Percentiles rank a stretch among this genome's conserved stretches.
phyloP scores from a whole-genome alignment of 2,329 filamentous ascomycete genomes.

The Canariomyces notabilis region DNA sequence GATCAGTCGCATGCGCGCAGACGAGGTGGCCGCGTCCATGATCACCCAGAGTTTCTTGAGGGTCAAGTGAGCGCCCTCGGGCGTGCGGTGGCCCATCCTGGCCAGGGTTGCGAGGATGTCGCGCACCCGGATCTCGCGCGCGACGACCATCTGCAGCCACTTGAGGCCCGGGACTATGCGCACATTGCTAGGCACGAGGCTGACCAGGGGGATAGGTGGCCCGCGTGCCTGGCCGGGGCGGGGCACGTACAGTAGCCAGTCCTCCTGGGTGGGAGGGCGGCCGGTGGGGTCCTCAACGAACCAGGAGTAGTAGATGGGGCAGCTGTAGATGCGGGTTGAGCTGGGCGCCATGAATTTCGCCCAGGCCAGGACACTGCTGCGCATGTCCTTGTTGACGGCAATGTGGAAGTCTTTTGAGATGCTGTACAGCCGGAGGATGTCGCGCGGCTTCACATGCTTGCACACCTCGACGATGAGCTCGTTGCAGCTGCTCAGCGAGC shows the following conservation, averaged over 20 bases:
- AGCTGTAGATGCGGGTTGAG: constrained; percentile 55
- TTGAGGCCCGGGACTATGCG: constrained; percentile 57
- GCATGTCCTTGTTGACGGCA: constrained; percentile 54
- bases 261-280: constrained; percentile 34
- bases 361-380: constrained; percentile 53
- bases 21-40: constrained; percentile 59
- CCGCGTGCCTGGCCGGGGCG: constrained; percentile 3
- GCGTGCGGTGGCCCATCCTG: constrained; percentile 52
- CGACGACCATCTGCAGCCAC: constrained; percentile 64
- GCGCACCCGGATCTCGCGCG: constrained; percentile 49
- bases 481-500: constrained; percentile 38
- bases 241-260: constrained; percentile 15
- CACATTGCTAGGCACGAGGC: constrained; percentile 27
- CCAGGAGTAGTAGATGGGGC: constrained; percentile 51
- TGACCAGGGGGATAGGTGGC: not conserved
- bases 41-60: constrained; percentile 68
- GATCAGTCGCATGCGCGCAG: constrained; percentile 50
- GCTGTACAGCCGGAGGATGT: constrained; percentile 60
- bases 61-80: constrained; percentile 39
- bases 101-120: constrained; percentile 61
- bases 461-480: constrained; percentile 53
- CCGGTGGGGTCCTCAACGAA: constrained; percentile 57
- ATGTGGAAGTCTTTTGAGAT: constrained; percentile 59
- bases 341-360: constrained; percentile 50
- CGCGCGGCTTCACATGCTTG: constrained; percentile 47